phyloP scores from a whole-genome alignment of 192 early-diverging fungal genomes.

The Podila epicladia region DNA sequence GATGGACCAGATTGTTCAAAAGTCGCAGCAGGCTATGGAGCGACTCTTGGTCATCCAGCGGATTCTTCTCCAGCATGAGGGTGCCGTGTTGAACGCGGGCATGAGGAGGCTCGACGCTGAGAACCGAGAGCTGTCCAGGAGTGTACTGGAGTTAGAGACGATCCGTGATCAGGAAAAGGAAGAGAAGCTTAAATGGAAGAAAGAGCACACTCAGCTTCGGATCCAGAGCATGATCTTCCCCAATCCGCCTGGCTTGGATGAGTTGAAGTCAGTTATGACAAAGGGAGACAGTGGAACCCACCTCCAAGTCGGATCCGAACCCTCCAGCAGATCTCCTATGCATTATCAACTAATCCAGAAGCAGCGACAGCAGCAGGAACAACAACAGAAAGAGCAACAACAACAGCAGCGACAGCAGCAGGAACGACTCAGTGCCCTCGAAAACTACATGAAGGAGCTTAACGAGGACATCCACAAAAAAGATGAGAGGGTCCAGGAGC shows the following conservation, averaged over 20 bases:
- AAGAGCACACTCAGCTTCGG: constrained; percentile 36
- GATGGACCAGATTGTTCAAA: constrained; percentile 53
- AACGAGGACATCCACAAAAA: constrained; percentile 43
- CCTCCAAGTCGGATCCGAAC: not conserved
- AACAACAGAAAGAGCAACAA: not conserved
- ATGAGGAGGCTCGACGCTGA: constrained; percentile 54
- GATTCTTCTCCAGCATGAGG: constrained; percentile 57
- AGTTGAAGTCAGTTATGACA: not conserved
- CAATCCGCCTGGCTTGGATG: constrained; percentile 25
- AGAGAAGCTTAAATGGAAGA: constrained; percentile 48
- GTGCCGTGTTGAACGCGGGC: constrained; percentile 55
- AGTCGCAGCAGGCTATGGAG: constrained; percentile 43
- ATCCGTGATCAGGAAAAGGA: constrained; percentile 36
- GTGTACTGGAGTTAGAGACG: constrained; percentile 27
- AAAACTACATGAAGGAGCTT: constrained; percentile 45
- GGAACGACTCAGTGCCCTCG: constrained; percentile 13
- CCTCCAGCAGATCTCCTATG: too few species aligned
- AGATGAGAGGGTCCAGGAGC: constrained; percentile 25
- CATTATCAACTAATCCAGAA: not conserved
- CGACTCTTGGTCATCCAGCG: constrained; percentile 48
- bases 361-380: not conserved
- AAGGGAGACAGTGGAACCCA: not conserved
- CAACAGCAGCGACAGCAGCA: constrained; percentile 13
- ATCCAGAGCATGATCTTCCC: constrained; percentile 52
- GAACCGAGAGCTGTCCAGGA: constrained; percentile 34